A percentile compares a stretch with the other conserved stretches of the same genome.
These are phyloP conservation scores for Zoysia matrella DNA, from an alignment of 202 grass and related monocot genomes.

Conservation along the genomic window DNA sequence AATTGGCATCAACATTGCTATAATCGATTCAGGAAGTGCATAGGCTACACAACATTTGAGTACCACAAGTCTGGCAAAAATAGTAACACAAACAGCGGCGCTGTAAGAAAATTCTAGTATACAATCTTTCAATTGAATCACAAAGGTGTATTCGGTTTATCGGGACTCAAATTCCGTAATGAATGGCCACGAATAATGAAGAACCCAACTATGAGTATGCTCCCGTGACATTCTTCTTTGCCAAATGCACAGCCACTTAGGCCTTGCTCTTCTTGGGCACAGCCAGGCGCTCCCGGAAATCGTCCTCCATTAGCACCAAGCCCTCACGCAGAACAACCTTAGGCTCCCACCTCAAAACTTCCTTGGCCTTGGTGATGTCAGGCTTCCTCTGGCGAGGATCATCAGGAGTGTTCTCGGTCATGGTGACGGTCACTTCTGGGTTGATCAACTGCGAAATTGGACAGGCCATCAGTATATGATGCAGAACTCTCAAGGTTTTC, in stretches of 20 bases:
- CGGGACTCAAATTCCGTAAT: constrained; percentile 58
- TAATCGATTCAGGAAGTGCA: constrained; percentile 70
- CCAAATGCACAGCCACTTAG: constrained; percentile 38
- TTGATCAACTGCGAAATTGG: constrained; percentile 79
- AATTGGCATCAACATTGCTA: constrained; percentile 69
- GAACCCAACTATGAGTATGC: constrained; percentile 58
- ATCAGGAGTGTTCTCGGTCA: constrained; percentile 98
- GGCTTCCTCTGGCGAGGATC: constrained; percentile 99
- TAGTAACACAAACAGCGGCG: constrained; percentile 46
- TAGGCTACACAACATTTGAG: constrained; percentile 52
- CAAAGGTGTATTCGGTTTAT: constrained; percentile 58
- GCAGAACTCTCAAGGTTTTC: constrained; percentile 15
- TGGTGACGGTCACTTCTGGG: constrained; percentile 68
- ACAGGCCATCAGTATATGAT: constrained; percentile 19
- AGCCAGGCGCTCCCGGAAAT: constrained; percentile 79
- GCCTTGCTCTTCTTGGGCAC: constrained; percentile 72
- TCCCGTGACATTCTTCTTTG: constrained; percentile 25
- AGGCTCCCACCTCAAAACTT: constrained; percentile 87
- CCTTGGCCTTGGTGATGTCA: constrained; percentile 92
- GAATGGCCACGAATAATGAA: constrained; percentile 53
- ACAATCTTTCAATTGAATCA: constrained; percentile 52
- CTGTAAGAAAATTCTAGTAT: constrained; percentile 66
- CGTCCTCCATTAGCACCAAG: constrained; percentile 94
- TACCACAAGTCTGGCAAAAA: constrained; percentile 53
- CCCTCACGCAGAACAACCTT: constrained; percentile 78